Base-by-base conservation (phyloP, 1,139 yeast genomes). In the Zygoascus meyerae region DNA sequence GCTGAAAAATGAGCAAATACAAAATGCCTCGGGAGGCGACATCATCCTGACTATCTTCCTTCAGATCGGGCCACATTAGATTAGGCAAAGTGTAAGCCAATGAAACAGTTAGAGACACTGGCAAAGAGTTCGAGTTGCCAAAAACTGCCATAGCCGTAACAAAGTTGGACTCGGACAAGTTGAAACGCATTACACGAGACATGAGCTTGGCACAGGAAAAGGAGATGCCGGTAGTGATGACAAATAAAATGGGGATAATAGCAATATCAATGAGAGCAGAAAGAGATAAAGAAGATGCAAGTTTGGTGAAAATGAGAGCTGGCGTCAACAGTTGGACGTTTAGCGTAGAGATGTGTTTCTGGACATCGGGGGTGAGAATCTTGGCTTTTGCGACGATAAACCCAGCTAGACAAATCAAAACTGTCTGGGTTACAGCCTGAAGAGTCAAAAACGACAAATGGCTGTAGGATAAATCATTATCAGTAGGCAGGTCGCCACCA, bases 121-220 rank as follows among this genome's bases (percentile, higher is more conserved):
- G 74, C 47, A 64, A 63, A 34, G 66, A 65, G 59, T 84, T 84
- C 36, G 89, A 81, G 65, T 86, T 86, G 44, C 94, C 95, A 66
- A 86, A 86, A 12, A 84, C 94, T 0, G 87, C 86, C 92, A 86
- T 85, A 5, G 95, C 95, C 18, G 89, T 83, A 42, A 86, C 95
- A 58, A 83, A 86, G 65, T 85, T 84, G 7, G 82, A 60, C 63
- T 86, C 94, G 1, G 85, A 78, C 33, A 69, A 72, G 54, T 80
- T 79, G 56, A 86, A 70, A 6, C 64, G 63, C 52, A 83, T 64
- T 29, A 76, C 47, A 28, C 67, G 59, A 7, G 82, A 70, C 34
- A 77, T 72, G 31, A 74, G 46, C 38, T 71, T 66, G 2, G 90
- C 79, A 47, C 85, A 76, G 7, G 63, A 40, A 52, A 67, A 79